A percentile compares a stretch with the other conserved stretches of the same genome.
Evolutionary conservation across 768 basidiomycete species (phyloP).

Genomic region (Auricularia heimuer): DNA sequence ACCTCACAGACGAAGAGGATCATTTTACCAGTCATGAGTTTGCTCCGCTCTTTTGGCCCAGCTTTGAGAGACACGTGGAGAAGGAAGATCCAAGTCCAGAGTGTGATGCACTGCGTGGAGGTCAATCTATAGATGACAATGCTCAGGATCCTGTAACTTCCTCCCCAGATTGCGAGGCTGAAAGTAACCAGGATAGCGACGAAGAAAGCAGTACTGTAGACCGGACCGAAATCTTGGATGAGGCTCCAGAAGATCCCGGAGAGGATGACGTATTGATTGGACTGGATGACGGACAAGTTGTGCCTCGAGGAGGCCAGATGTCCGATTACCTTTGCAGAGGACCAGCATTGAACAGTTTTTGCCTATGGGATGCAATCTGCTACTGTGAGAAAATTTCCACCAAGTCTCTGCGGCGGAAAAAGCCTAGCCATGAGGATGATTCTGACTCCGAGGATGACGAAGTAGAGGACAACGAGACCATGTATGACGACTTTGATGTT

Average conservation of each 20-base stretch:
- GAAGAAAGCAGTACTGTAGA: too few relatives aligned
- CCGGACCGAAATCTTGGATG: too few relatives aligned
- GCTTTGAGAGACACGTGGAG: constrained; percentile 22
- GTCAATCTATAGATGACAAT: too few relatives aligned
- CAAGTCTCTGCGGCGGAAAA: too few relatives aligned
- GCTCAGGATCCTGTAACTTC: not conserved
- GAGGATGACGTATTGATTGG: not conserved
- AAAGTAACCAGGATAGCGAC: not conserved
- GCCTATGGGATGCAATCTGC: constrained; percentile 23
- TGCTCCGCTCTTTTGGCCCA: constrained; percentile 26
- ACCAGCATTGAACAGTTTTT: constrained; percentile 10
- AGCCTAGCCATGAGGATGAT: too few relatives aligned
- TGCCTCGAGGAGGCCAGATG: constrained; percentile 12
- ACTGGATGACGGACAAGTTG: constrained; percentile 8
- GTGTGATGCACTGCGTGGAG: too few relatives aligned
- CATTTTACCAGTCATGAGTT: constrained; percentile 30
- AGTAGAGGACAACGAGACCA: too few relatives aligned
- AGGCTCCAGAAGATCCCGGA: not conserved
- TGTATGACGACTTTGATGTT: too few relatives aligned
- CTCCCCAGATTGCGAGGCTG: not conserved
- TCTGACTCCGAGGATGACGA: too few relatives aligned
- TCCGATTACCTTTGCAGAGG: constrained; percentile 20
- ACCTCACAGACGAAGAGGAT: constrained; percentile 26
- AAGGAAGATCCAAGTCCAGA: constrained; percentile 15
- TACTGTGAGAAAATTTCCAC: constrained; percentile 14